Evolutionary conservation across 2,329 filamentous ascomycete genomes (phyloP).

Genomic region (Clonostachys solani): DNA sequence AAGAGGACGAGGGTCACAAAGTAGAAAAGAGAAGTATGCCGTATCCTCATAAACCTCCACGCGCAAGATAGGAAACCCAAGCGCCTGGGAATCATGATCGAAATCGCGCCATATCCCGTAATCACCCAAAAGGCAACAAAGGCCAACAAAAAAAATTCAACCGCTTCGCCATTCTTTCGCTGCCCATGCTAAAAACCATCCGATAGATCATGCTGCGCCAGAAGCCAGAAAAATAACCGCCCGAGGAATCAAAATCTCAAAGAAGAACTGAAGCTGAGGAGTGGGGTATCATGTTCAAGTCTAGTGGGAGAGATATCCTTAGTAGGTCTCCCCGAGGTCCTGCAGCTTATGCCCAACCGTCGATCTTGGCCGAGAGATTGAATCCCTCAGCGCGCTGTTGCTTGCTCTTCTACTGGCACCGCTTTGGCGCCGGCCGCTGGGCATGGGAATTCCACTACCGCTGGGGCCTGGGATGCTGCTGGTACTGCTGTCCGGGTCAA

Average conservation of each 20-base stretch:
- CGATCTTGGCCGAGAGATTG: constrained; percentile 18
- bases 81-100: no score
- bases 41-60: no score
- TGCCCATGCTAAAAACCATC: no score
- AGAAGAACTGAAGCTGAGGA: no score
- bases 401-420: constrained; percentile 35
- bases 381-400: constrained; percentile 24
- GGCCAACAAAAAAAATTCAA: no score
- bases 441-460: constrained; percentile 41
- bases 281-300: no score
- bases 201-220: background rate
- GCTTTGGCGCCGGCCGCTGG: constrained; percentile 37
- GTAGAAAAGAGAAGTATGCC: no score
- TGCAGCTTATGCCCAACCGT: constrained; percentile 25
- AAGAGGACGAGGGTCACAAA: no score
- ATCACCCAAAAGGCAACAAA: no score
- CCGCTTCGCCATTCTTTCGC: no score
- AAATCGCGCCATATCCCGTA: no score
- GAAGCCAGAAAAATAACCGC: background rate
- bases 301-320: constrained; percentile 6
- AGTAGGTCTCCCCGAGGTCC: constrained; percentile 53
- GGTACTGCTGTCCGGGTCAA: constrained; percentile 32
- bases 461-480: constrained; percentile 32
- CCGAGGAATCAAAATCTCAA: background rate
- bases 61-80: no score